These are phyloP conservation scores for Lentinula boryana DNA, from an alignment of 768 basidiomycete species.

Conservation along the genomic window DNA sequence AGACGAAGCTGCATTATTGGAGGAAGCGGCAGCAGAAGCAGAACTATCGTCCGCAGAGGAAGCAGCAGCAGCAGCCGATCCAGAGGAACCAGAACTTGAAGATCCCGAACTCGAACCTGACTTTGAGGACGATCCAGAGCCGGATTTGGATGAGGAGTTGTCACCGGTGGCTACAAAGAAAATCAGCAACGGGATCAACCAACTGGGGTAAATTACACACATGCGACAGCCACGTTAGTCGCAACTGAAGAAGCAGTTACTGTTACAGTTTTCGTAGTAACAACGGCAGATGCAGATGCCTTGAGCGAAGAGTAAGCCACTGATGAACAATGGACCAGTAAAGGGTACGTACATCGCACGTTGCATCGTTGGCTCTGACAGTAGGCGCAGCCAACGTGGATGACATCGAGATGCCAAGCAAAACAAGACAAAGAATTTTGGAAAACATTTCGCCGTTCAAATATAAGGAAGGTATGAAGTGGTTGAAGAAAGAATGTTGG, in stretches of 20 bases:
- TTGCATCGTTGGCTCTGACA: neutral
- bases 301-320: neutral
- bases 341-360: neutral
- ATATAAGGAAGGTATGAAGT: neutral
- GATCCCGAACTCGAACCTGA: neutral
- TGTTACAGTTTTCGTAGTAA: neutral
- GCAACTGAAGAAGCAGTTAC: slow-evolving; percentile 1
- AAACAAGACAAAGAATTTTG: slow-evolving; percentile 1
- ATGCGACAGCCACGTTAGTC: neutral
- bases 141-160: neutral
- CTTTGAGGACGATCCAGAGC: neutral
- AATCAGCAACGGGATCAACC: neutral
- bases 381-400: neutral
- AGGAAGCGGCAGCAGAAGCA: neutral
- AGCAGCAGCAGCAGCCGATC: neutral
- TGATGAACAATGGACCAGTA: neutral
- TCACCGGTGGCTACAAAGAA: neutral
- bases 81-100: neutral
- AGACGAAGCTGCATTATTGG: neutral
- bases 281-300: neutral
- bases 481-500: slow-evolving; percentile 3
- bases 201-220: neutral
- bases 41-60: neutral
- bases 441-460: slow-evolving; percentile 6
- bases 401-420: neutral